phyloP scores from a whole-genome alignment of 2,329 filamentous ascomycete genomes.

The Talaromyces albobiverticillius region DNA sequence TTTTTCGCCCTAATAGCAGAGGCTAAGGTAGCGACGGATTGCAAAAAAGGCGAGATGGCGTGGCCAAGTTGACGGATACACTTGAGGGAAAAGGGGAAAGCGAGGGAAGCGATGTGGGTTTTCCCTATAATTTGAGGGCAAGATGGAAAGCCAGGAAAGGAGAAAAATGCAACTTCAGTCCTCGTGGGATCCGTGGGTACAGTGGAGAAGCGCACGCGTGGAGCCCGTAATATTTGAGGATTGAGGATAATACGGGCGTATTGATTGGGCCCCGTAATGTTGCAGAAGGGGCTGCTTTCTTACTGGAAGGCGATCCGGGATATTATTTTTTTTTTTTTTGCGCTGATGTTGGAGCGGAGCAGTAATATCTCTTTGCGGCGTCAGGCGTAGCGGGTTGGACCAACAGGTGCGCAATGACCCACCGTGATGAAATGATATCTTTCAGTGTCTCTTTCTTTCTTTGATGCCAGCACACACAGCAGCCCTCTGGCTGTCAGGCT shows the following conservation, averaged over 20 bases:
- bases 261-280: conserved; percentile 11
- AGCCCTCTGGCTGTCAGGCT: no score
- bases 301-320: conserved; percentile 16
- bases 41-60: conserved; percentile 22
- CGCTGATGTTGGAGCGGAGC: conserved; percentile 12
- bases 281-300: conserved; percentile 13
- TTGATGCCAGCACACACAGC: no score
- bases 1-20: conserved; percentile 22
- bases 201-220: conserved; percentile 28
- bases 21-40: conserved; percentile 21
- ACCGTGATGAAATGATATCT: conserved; percentile 16
- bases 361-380: conserved; percentile 18
- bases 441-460: not conserved
- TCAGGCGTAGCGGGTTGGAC: conserved; percentile 14
- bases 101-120: conserved; percentile 23
- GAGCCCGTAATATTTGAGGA: conserved; percentile 24
- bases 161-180: conserved; percentile 24
- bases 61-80: conserved; percentile 21
- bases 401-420: conserved; percentile 12
- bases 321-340: conserved; percentile 12
- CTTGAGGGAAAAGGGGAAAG: conserved; percentile 22
- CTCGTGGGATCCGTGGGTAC: conserved; percentile 40
- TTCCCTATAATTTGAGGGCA: conserved; percentile 8
- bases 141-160: conserved; percentile 16
- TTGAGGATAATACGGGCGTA: not conserved